Evolutionary conservation across 2,329 filamentous ascomycete species (phyloP).

Genomic region (Fusarium nematophilum): DNA sequence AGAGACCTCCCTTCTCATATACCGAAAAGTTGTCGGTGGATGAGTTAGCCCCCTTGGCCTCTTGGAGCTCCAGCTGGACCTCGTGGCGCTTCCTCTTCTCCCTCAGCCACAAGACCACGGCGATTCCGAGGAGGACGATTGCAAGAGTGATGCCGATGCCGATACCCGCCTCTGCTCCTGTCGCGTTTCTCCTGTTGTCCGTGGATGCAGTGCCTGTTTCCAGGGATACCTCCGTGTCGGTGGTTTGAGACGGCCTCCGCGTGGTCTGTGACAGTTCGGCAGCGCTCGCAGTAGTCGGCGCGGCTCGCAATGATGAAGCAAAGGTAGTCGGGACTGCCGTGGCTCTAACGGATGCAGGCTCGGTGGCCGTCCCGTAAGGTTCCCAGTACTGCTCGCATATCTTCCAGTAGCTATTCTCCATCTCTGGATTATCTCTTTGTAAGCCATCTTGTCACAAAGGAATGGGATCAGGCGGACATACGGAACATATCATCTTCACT

Average conservation of each 20-base stretch:
- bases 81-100: conserved; percentile 32
- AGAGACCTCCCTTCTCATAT: conserved; percentile 6
- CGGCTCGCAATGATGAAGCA: not conserved
- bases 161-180: conserved; percentile 36
- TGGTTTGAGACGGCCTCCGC: conserved; percentile 2
- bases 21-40: not conserved
- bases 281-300: not conserved
- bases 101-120: conserved; percentile 35
- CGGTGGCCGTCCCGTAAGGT: conserved; percentile 35
- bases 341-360: conserved; percentile 29
- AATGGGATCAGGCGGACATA: conserved; percentile 9
- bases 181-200: conserved; percentile 3
- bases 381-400: conserved; percentile 45
- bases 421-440: conserved; percentile 26
- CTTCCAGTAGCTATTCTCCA: conserved; percentile 44
- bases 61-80: conserved; percentile 23
- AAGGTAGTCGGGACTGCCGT: conserved; percentile 8
- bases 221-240: conserved; percentile 8
- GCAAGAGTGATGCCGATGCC: conserved; percentile 31
- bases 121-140: conserved; percentile 27
- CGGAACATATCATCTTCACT: conserved; percentile 38
- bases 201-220: not conserved
- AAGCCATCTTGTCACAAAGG: not conserved
- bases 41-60: conserved; percentile 6
- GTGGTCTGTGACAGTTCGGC: not conserved